phyloP scores from a whole-genome alignment of 2,329 filamentous ascomycete species.

The Arthrinium phaeospermum region DNA sequence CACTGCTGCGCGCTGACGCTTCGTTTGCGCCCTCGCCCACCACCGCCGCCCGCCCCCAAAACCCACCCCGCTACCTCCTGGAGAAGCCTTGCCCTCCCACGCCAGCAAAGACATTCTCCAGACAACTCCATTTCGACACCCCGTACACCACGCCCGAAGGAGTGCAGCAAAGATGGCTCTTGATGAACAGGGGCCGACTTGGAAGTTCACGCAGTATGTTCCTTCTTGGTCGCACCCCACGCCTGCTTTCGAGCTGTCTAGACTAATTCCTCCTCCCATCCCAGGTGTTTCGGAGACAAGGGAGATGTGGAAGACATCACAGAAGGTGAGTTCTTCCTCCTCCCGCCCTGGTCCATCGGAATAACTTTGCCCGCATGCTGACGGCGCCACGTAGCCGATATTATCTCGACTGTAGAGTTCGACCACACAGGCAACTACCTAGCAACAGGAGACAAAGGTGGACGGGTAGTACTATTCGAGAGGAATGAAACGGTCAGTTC shows the following conservation, averaged over 20 bases:
- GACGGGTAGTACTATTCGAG: slow-evolving; percentile 84
- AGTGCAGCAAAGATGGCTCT: slow-evolving; percentile 18
- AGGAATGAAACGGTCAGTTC: slow-evolving; percentile 89
- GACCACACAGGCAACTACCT: slow-evolving; percentile 90
- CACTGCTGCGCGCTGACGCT: slow-evolving; percentile 9
- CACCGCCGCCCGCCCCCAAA: slow-evolving; percentile 16
- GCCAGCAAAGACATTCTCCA: slow-evolving; percentile 14
- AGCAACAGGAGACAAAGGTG: slow-evolving; percentile 88
- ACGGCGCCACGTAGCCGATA: slow-evolving; percentile 67
- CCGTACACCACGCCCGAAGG: slow-evolving; percentile 1
- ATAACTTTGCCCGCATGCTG: slow-evolving; percentile 25
- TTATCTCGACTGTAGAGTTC: slow-evolving; percentile 90
- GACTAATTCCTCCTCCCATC: slow-evolving; percentile 2
- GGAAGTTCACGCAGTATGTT: slow-evolving; percentile 20
- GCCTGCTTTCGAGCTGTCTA: background rate
- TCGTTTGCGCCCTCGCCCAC: slow-evolving; percentile 11
- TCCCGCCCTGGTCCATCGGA: slow-evolving; percentile 30
- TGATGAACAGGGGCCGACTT: slow-evolving; percentile 18
- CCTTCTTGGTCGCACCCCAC: background rate
- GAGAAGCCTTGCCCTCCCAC: slow-evolving; percentile 17
- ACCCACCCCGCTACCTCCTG: slow-evolving; percentile 13
- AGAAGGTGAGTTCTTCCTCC: slow-evolving; percentile 67
- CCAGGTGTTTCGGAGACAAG: slow-evolving; percentile 98
- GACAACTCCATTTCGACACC: background rate
- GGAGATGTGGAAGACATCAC: slow-evolving; percentile 99